Evolutionary conservation across 192 early-diverging fungal genomes (phyloP).

Genomic region (Entomortierella lignicola): DNA sequence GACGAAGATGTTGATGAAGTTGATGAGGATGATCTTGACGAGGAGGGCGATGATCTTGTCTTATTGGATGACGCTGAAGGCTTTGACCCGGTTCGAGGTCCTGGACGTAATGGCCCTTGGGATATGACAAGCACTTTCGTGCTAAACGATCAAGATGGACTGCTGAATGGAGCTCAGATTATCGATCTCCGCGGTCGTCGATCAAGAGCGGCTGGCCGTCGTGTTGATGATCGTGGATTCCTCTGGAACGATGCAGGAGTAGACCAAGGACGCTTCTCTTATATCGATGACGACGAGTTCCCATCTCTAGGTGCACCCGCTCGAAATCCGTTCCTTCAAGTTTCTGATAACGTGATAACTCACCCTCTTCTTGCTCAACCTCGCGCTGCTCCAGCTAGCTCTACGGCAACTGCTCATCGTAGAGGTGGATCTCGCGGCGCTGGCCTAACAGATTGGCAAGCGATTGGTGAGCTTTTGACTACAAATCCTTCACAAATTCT

Average conservation of each 20-base stretch:
- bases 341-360: conserved; percentile 67
- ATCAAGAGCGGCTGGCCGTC: conserved; percentile 45
- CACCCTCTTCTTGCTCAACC: conserved; percentile 76
- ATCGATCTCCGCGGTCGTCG: conserved; percentile 58
- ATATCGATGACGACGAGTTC: conserved; percentile 47
- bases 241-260: conserved; percentile 36
- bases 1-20: conserved; percentile 56
- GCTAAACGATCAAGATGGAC: conserved; percentile 47
- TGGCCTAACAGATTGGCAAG: conserved; percentile 64
- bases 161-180: conserved; percentile 40
- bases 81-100: conserved; percentile 41
- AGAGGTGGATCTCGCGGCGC: conserved; percentile 45
- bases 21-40: conserved; percentile 62
- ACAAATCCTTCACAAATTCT: conserved; percentile 33
- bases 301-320: conserved; percentile 50
- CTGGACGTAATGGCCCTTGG: conserved; percentile 53
- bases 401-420: conserved; percentile 18
- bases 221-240: conserved; percentile 52
- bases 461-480: conserved; percentile 74
- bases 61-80: conserved; percentile 51
- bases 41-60: conserved; percentile 46
- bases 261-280: conserved; percentile 49
- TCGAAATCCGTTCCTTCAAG: conserved; percentile 41
- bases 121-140: conserved; percentile 47
- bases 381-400: conserved; percentile 15